Percentiles rank a stretch among this genome's conserved stretches.
Evolutionary conservation across 1,139 yeast genomes (phyloP).

Genomic region (Meyerozyma smithsonii): DNA sequence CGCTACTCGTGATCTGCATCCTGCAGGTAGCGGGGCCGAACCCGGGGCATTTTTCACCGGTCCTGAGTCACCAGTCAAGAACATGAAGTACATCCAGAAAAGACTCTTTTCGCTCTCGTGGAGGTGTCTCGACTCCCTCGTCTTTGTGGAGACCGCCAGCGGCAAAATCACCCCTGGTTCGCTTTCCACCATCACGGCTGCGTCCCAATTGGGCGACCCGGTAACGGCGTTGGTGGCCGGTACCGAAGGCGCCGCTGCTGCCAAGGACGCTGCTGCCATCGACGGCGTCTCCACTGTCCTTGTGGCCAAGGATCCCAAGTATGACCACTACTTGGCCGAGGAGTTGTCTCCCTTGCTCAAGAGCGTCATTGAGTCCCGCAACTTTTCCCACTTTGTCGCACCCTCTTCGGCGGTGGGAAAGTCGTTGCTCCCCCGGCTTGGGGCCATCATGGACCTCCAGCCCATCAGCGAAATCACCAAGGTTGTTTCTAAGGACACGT

Average conservation of each 20-base stretch:
- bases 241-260: slow-evolving; percentile 40
- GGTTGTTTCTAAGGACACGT: slow-evolving; percentile 64
- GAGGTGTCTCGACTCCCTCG: slow-evolving; percentile 48
- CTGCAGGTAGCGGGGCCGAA: slow-evolving; percentile 1
- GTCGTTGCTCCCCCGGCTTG: slow-evolving; percentile 79
- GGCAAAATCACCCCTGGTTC: slow-evolving; percentile 63
- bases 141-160: slow-evolving; percentile 61
- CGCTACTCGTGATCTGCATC: not conserved
- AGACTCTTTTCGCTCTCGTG: slow-evolving; percentile 29
- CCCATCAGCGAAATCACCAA: slow-evolving; percentile 79
- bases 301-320: slow-evolving; percentile 45
- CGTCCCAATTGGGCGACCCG: slow-evolving; percentile 59
- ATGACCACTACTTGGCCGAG: slow-evolving; percentile 61
- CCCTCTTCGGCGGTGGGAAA: slow-evolving; percentile 88
- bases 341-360: slow-evolving; percentile 55
- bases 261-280: slow-evolving; percentile 33
- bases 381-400: slow-evolving; percentile 67
- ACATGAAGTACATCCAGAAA: slow-evolving; percentile 8
- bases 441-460: slow-evolving; percentile 80
- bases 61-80: slow-evolving; percentile 3
- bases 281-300: slow-evolving; percentile 44
- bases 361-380: slow-evolving; percentile 38
- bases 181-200: slow-evolving; percentile 61
- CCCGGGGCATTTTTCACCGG: slow-evolving; percentile 2
- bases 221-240: slow-evolving; percentile 61